Evolutionary conservation across 495 filamentous ascomycete species (phyloP).

Genomic region (Echria macrotheca): DNA sequence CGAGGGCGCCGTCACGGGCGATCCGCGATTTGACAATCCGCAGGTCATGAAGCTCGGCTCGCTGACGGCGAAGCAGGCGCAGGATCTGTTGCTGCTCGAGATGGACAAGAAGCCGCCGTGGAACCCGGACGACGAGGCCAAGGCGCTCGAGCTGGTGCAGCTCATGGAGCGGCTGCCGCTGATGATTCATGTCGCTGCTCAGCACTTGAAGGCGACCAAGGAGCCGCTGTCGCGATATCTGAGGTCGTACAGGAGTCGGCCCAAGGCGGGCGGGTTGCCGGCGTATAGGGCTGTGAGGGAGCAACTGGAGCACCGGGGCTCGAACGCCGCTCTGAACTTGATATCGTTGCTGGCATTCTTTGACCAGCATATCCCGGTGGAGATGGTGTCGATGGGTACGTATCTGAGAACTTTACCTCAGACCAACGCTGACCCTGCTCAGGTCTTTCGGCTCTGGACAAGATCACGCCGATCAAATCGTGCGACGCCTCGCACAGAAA

Average conservation of each 20-base stretch:
- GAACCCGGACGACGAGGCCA: conserved; percentile 50
- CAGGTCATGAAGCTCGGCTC: conserved; percentile 59
- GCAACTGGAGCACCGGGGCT: conserved; percentile 56
- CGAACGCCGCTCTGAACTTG: conserved; percentile 61
- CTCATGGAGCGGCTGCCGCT: conserved; percentile 68
- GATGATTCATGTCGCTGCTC: conserved; percentile 73
- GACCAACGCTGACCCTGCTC: neutral
- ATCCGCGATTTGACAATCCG: conserved; percentile 68
- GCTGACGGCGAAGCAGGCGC: conserved; percentile 46
- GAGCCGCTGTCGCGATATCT: conserved; percentile 69
- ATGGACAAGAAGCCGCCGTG: conserved; percentile 55
- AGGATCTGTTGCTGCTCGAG: conserved; percentile 42
- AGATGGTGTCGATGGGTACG: conserved; percentile 63
- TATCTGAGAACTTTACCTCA: neutral
- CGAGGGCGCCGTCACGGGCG: conserved; percentile 59
- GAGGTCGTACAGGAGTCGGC: conserved; percentile 59
- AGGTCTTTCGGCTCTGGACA: conserved; percentile 50
- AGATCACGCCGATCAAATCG: conserved; percentile 51
- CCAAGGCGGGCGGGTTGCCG: conserved; percentile 58
- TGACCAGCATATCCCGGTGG: conserved; percentile 68
- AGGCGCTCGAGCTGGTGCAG: conserved; percentile 61
- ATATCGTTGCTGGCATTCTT: conserved; percentile 73
- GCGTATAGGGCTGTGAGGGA: conserved; percentile 68
- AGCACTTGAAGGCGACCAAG: conserved; percentile 63
- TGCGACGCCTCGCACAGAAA: conserved; percentile 42